Evolutionary conservation across 805 yeast genomes (phyloP).

Genomic region (Hanseniaspora jakobsenii): DNA sequence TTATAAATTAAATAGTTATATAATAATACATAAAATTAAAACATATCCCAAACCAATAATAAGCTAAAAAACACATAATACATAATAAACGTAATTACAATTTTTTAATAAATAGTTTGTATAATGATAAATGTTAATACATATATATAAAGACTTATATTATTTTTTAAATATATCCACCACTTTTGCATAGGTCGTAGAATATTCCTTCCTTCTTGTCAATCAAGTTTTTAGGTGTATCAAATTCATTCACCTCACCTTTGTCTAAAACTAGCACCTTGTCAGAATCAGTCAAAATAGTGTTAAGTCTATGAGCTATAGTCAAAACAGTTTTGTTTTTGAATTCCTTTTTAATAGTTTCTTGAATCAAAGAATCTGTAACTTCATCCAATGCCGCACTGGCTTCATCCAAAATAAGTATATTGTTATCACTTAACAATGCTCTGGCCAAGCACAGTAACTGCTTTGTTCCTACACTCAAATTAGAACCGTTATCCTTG

Average conservation of each 20-base stretch:
- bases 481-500: constrained; percentile 53
- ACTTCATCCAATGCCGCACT: constrained; percentile 73
- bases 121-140: background rate
- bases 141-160: background rate
- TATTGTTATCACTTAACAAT: constrained; percentile 57
- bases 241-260: constrained; percentile 54
- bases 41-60: too few species aligned
- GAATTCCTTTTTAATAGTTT: constrained; percentile 59
- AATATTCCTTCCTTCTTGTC: constrained; percentile 37
- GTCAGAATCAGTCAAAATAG: constrained; percentile 55
- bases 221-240: constrained; percentile 43
- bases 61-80: too few species aligned
- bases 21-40: too few species aligned
- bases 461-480: constrained; percentile 61
- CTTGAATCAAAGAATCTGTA: constrained; percentile 69
- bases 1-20: too few species aligned
- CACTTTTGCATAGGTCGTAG: constrained; percentile 37
- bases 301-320: constrained; percentile 75
- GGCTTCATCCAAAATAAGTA: constrained; percentile 76
- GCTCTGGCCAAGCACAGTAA: constrained; percentile 73
- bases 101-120: background rate
- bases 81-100: background rate
- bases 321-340: constrained; percentile 62
- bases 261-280: constrained; percentile 56
- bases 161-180: constrained; percentile 10